A percentile compares a stretch with the other conserved stretches of the same genome.
Conservation (phyloP, 1,139 yeast species). For the Sugiyamaella xylanicola region DNA sequence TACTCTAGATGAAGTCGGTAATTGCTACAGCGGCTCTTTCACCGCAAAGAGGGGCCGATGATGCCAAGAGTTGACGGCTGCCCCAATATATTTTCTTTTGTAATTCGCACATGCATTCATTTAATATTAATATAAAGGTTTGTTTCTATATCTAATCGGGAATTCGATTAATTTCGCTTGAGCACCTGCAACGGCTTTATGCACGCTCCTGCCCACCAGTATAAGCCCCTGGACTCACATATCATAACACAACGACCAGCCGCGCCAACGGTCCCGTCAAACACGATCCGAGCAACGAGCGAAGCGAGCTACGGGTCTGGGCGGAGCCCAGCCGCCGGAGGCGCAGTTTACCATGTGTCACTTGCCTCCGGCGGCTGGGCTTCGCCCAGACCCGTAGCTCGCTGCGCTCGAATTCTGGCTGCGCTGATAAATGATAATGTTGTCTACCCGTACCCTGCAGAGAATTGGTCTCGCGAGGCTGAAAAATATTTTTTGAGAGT, state of each 20-base stretch:
- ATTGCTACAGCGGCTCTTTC: too few relatives aligned
- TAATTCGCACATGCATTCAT: constrained; percentile 1
- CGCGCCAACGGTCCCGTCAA: neutral
- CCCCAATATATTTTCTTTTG: neutral
- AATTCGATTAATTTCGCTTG: neutral
- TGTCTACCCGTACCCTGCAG: neutral
- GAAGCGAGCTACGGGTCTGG: neutral
- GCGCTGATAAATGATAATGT: neutral
- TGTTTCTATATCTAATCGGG: neutral
- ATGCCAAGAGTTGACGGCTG: too few relatives aligned
- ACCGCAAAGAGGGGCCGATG: too few relatives aligned
- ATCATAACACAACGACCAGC: too few relatives aligned
- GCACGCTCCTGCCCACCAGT: neutral
- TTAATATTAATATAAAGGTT: neutral
- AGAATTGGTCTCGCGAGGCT: constrained; percentile 2
- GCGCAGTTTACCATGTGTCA: too few relatives aligned
- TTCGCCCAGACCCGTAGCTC: neutral
- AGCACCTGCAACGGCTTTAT: neutral
- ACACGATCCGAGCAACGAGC: neutral
- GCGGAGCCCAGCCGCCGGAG: neutral
- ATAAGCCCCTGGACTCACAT: too few relatives aligned
- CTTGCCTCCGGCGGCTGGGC: neutral
- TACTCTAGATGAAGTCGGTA: too few relatives aligned
- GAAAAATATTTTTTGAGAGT: constrained; percentile 12
- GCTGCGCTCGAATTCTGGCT: neutral